Evolutionary conservation across 2,329 filamentous ascomycete species (phyloP).

Genomic region (Gremmenia infestans): DNA sequence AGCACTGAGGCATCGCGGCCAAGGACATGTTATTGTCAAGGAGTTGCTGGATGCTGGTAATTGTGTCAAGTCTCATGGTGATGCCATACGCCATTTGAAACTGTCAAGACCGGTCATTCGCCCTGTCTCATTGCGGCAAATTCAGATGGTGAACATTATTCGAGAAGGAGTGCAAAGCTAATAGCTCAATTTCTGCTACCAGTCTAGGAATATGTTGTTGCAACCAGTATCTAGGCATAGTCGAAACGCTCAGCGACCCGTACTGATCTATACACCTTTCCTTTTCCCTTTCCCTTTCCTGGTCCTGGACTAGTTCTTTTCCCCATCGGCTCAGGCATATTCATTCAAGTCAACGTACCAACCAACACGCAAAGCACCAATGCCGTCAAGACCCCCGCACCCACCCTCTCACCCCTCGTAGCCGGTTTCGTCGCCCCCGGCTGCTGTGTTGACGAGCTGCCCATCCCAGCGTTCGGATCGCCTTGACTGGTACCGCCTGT

Average conservation of each 20-base stretch:
- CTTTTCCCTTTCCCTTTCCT: too few species aligned
- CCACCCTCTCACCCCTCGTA: slow-evolving; percentile 56
- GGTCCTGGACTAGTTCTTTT: too few species aligned
- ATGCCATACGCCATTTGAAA: slow-evolving; percentile 16
- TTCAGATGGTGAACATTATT: slow-evolving; percentile 14
- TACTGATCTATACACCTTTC: too few species aligned
- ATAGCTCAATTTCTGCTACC: slow-evolving; percentile 13
- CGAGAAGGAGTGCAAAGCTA: slow-evolving; percentile 13
- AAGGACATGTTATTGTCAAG: slow-evolving; percentile 16
- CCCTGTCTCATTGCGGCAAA: slow-evolving; percentile 21
- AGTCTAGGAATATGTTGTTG: slow-evolving; percentile 6
- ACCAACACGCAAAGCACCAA: slow-evolving; percentile 47
- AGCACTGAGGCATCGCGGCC: slow-evolving; percentile 14
- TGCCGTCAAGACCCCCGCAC: slow-evolving; percentile 62
- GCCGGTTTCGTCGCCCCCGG: slow-evolving; percentile 9
- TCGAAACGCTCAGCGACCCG: too few species aligned
- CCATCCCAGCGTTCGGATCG: slow-evolving; percentile 25
- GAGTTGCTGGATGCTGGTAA: slow-evolving; percentile 15
- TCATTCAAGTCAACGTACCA: slow-evolving; percentile 20
- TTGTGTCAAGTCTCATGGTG: slow-evolving; percentile 23
- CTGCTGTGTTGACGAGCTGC: not conserved
- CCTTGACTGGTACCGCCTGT: slow-evolving; percentile 55
- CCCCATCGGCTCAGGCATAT: too few species aligned
- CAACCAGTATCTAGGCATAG: too few species aligned
- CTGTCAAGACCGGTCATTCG: slow-evolving; percentile 17